Evolutionary conservation across 345 rosid genomes (phyloP), one percentile per base, ranked within the genome.

Genomic region (Geranium brycei): DNA sequence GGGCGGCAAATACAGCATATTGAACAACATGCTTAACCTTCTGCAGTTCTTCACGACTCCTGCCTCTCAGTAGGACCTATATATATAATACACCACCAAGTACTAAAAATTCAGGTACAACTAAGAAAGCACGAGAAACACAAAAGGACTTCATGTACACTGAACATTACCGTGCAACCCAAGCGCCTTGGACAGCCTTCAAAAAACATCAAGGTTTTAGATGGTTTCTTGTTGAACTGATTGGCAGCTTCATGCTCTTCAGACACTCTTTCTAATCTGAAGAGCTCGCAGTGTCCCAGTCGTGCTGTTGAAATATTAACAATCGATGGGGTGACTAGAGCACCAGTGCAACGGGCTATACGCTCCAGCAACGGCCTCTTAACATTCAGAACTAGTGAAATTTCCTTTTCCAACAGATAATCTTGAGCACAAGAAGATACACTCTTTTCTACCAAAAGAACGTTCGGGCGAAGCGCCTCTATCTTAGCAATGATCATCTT

Each of bases 181-280:
- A 88, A 76, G 23, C 99, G 97, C 79, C 95, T 78, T 5, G 99
- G 93, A 85, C 99, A 95, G 57, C 99, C 96, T 83, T 95, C 99
- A 80, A 95, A 95, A 70, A 75, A 95, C 99, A 95, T 95, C 70
- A 95, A 80, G 28, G 99, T 91, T 80, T 85, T 91, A 17, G 89
- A 82, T 31, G 86, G 81, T 67, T 83, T 95, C 77, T 78, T 84
- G 87, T 73, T 84, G 10, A 78, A 74, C 74, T 83, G 96, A 77
- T 69, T 80, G 57, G 73, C 68, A 57, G 68, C 65, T 80, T 91
- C 95, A 10, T 85, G 95, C 67, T 88, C 89, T 78, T 95, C 97
- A 59, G 78, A 51, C 68, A 91, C 84, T 74, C 68, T 85, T 75
- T 85, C 93, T 56, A 90, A 69, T 60, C 82, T 78, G 71, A 95